phyloP scores from a whole-genome alignment of 495 filamentous ascomycete genomes.

The Aspergillus haitiensis region DNA sequence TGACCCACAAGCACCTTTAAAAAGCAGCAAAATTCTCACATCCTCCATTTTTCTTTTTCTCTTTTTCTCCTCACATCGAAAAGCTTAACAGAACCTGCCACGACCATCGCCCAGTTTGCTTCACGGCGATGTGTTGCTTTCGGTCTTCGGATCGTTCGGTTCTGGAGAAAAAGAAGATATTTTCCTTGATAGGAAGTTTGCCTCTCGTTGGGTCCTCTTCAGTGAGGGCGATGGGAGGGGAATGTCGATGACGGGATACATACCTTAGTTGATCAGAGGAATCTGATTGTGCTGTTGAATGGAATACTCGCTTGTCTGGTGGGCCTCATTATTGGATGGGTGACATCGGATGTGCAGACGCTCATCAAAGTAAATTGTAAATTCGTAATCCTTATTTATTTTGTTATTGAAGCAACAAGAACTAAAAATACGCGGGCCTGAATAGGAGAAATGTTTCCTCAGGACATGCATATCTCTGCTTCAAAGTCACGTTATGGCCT shows the following conservation, averaged over 20 bases:
- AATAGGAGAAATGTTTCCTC: too few species aligned
- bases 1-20: constrained; percentile 29
- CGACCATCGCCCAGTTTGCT: constrained; percentile 59
- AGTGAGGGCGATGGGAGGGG: constrained; percentile 63
- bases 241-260: constrained; percentile 71
- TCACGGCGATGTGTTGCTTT: constrained; percentile 66
- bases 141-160: constrained; percentile 49
- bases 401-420: too few species aligned
- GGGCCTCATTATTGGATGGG: neutral
- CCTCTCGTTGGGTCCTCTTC: constrained; percentile 62
- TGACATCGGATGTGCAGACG: neutral
- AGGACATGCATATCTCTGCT: too few species aligned
- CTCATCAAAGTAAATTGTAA: too few species aligned
- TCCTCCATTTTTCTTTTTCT: constrained; percentile 29
- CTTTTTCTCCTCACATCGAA: constrained; percentile 52
- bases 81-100: constrained; percentile 63
- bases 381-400: too few species aligned
- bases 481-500: too few species aligned
- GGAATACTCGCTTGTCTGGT: too few species aligned
- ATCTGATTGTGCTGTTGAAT: neutral
- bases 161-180: constrained; percentile 53
- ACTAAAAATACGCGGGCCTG: too few species aligned
- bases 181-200: constrained; percentile 67
- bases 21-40: constrained; percentile 24
- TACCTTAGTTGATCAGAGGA: constrained; percentile 8